Evolutionary conservation across 2,329 filamentous ascomycete species (phyloP).

Genomic region (Fusarium sacchari): DNA sequence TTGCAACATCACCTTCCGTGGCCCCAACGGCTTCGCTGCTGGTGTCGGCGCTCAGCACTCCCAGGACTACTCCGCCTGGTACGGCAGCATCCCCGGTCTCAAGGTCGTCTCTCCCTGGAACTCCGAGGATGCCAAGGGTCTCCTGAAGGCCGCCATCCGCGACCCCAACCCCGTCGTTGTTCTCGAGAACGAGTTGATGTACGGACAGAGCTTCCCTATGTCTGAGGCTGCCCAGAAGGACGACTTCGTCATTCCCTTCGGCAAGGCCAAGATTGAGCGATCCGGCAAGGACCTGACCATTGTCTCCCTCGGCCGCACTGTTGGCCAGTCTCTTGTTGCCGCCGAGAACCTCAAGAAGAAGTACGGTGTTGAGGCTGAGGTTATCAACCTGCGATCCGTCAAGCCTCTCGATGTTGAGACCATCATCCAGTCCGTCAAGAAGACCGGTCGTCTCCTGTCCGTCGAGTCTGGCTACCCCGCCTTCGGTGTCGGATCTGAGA

Average conservation of each 20-base stretch:
- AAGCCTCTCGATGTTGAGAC: constrained; percentile 96
- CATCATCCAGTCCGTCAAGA: constrained; percentile 98
- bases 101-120: constrained; percentile 98
- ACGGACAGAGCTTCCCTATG: constrained; percentile 96
- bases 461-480: constrained; percentile 97
- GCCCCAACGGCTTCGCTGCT: constrained; percentile 95
- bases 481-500: constrained; percentile 92
- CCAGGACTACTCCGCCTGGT: constrained; percentile 98
- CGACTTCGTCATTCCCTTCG: constrained; percentile 96
- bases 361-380: constrained; percentile 94
- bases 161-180: constrained; percentile 97
- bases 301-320: constrained; percentile 92
- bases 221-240: constrained; percentile 94
- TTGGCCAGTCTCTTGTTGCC: constrained; percentile 88
- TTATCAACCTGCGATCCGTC: constrained; percentile 97
- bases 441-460: constrained; percentile 90
- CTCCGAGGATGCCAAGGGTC: constrained; percentile 96
- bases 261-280: constrained; percentile 99
- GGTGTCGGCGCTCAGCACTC: constrained; percentile 98
- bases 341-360: constrained; percentile 94
- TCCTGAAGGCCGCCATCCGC: constrained; percentile 96
- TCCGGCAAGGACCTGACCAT: constrained; percentile 95
- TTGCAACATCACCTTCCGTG: constrained; percentile 99
- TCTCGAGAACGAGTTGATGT: constrained; percentile 89
- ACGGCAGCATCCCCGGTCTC: constrained; percentile 95